Base-by-base conservation (phyloP, 768 basidiomycete genomes). In the Kwoniella newhampshirensis region DNA sequence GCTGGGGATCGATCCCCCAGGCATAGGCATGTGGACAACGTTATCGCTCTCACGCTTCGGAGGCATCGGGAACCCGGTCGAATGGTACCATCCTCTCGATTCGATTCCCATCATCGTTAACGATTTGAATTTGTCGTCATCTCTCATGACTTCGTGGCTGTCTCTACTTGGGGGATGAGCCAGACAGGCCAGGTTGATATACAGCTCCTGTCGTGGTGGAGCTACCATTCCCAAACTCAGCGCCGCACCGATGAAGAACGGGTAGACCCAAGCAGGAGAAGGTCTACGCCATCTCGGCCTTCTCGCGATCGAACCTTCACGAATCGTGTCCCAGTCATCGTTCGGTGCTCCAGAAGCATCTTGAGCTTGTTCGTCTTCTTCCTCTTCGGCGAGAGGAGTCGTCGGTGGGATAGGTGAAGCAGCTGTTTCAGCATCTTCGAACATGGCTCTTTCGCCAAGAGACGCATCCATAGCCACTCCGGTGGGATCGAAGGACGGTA, bases 101-200 rank as follows among this genome's bases (percentile, higher is more conserved):
- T 32, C 13, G 32, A 32, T 32, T 6, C 32, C 32, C 7, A 6
- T 32, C 32, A 32, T 32, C 32, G 32, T 6, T 13, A 32, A 6
- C 32, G 32, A 13, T 13, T 6, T 32, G 7, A 13, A 13, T 32
- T 6, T 32, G 32, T 6, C 7, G 32, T 6, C 6, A 32, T 6
- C 6, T 6, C 32, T 13, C 7, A 32, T 32, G 32, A 32, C 32
- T 32, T 32, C 32, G 32, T 32, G 32, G 13, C 32, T 42, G 17
- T 42, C 40, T 23, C 40, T 42, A 28, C 58, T 57, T 2, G 75
- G 75, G 6, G 75, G 73, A 56, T 75, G 71, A 13, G 75, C 59
- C 17, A 76, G 57, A 66, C 75, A 76, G 12, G 73, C 75, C 26
- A 76, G 54, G 53, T 71, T 73, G 60, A 76, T 70, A 40, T 51